phyloP scores from a whole-genome alignment of 108 stramenopile genomes.

The Chaetoceros tenuissimus region DNA sequence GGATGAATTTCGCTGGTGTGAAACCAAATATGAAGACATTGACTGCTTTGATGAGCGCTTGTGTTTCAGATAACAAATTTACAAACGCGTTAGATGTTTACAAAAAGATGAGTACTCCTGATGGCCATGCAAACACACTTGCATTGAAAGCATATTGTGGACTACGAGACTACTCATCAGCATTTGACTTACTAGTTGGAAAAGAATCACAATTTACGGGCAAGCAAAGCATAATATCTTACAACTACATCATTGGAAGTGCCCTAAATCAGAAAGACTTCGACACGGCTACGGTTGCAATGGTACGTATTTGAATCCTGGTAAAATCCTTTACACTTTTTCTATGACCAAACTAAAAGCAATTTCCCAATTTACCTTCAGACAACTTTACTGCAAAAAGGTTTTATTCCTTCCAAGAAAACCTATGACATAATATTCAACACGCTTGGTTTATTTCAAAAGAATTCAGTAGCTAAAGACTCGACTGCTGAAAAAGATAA shows the following conservation, averaged over 20 bases:
- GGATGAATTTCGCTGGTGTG: slow-evolving; percentile 72
- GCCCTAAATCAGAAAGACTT: slow-evolving; percentile 39
- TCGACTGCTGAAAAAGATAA: slow-evolving; percentile 16
- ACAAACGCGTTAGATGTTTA: slow-evolving; percentile 61
- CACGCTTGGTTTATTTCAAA: slow-evolving; percentile 25
- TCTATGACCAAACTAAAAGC: too few relatives aligned
- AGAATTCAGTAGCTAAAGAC: slow-evolving; percentile 11
- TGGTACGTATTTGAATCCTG: slow-evolving; percentile 35
- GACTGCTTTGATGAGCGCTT: slow-evolving; percentile 75
- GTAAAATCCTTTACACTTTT: too few relatives aligned
- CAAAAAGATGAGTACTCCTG: slow-evolving; percentile 53
- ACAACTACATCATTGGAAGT: slow-evolving; percentile 34
- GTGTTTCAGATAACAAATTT: slow-evolving; percentile 45
- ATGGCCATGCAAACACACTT: slow-evolving; percentile 58
- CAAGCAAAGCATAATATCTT: slow-evolving; percentile 55
- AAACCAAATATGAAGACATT: slow-evolving; percentile 80
- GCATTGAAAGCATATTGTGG: slow-evolving; percentile 52
- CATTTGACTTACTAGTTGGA: slow-evolving; percentile 27
- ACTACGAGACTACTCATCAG: slow-evolving; percentile 31
- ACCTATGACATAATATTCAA: slow-evolving; percentile 43
- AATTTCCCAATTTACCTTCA: too few relatives aligned
- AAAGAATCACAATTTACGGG: slow-evolving; percentile 45
- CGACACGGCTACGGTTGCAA: slow-evolving; percentile 28
- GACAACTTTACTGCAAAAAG: slow-evolving; percentile 35
- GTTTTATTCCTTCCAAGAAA: slow-evolving; percentile 65